A percentile compares a stretch with the other conserved stretches of the same genome.
phyloP scores from a whole-genome alignment of 1,284 basidiomycete species.

The Uromyces viciae-fabae region DNA sequence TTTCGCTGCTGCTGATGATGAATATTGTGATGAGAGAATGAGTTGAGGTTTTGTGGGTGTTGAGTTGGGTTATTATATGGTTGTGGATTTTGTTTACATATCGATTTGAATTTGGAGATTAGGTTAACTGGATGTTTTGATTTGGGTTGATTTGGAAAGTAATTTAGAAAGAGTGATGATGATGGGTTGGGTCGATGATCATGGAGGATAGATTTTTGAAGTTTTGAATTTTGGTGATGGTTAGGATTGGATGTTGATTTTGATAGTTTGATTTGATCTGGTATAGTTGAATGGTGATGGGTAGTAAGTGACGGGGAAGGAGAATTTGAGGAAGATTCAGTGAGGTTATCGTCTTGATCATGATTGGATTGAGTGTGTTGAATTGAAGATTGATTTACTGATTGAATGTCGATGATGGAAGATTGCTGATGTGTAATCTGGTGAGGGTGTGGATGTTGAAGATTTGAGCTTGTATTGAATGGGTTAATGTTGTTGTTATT shows the following conservation, averaged over 20 bases:
- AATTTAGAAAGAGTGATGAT: constrained; percentile 7
- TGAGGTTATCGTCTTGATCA: background rate
- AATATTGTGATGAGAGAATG: constrained; percentile 11
- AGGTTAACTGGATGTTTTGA: background rate
- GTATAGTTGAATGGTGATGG: background rate
- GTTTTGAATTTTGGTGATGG: background rate
- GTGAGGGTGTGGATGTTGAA: constrained; percentile 22
- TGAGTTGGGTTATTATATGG: background rate
- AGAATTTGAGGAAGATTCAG: constrained; percentile 22
- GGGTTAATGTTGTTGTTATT: background rate
- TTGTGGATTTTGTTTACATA: constrained; percentile 40
- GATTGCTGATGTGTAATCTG: no score
- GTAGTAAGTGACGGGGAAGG: constrained; percentile 42
- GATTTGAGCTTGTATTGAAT: background rate
- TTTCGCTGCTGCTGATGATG: background rate
- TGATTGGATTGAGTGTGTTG: background rate
- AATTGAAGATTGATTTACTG: background rate
- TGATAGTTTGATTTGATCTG: constrained; percentile 5
- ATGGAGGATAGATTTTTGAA: constrained; percentile 34
- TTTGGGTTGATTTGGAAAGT: background rate
- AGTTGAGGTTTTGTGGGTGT: background rate
- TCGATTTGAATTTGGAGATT: constrained; percentile 20
- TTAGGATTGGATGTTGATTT: background rate
- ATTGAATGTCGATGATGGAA: no score
- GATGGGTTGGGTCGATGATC: constrained; percentile 28